A percentile compares a stretch with the other conserved stretches of the same genome.
Evolutionary conservation across 2,329 filamentous ascomycete genomes (phyloP).

Genomic region (Venturia effusa): DNA sequence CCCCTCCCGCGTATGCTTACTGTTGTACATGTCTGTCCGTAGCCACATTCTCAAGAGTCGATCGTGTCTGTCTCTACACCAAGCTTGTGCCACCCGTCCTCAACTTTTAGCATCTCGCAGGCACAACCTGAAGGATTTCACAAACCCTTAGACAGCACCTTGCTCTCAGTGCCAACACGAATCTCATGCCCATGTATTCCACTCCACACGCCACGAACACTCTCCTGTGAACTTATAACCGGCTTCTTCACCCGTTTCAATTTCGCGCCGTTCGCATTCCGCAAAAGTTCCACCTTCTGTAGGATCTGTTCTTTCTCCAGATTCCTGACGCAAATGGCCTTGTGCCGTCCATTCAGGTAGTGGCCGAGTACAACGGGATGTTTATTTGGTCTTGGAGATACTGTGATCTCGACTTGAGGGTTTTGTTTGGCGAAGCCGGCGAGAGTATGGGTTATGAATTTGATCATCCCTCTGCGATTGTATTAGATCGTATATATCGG

Average conservation of each 20-base stretch:
- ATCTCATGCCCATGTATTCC: slow-evolving; percentile 48
- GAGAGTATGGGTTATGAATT: slow-evolving; percentile 71
- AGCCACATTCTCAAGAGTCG: background rate
- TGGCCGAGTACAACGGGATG: slow-evolving; percentile 82
- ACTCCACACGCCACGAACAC: slow-evolving; percentile 55
- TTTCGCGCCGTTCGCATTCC: slow-evolving; percentile 68
- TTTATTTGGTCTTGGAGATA: slow-evolving; percentile 80
- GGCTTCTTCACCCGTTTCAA: slow-evolving; percentile 46
- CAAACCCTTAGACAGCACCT: background rate
- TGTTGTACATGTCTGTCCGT: background rate
- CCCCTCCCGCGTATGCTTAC: background rate
- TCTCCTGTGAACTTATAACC: slow-evolving; percentile 51
- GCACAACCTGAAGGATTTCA: background rate
- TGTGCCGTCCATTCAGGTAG: slow-evolving; percentile 84
- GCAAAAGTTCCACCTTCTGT: slow-evolving; percentile 63
- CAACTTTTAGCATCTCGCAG: background rate
- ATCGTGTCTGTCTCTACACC: background rate
- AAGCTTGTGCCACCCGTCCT: background rate
- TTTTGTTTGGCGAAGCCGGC: slow-evolving; percentile 68
- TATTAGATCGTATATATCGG: background rate
- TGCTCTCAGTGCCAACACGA: slow-evolving; percentile 22
- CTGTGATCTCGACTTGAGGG: slow-evolving; percentile 80
- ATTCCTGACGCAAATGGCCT: slow-evolving; percentile 82
- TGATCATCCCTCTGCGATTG: slow-evolving; percentile 35
- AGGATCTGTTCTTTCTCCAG: slow-evolving; percentile 69